These are phyloP conservation scores for Metschnikowia lunata DNA, from an alignment of 805 yeast genomes.

Conservation along the genomic window DNA sequence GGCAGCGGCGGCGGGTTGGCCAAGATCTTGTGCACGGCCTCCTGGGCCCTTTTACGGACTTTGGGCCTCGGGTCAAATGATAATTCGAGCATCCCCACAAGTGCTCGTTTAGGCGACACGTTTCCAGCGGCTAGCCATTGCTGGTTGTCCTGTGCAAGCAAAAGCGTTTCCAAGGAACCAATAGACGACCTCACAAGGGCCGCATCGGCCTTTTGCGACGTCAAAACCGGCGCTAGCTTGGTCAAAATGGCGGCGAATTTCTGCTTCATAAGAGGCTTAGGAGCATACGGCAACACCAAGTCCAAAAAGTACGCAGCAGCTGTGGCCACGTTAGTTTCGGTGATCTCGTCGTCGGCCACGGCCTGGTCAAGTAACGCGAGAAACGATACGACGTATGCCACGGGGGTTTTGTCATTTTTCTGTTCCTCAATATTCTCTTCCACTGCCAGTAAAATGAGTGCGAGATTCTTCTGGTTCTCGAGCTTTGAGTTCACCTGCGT, in stretches of 20 bases:
- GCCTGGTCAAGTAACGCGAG: conserved; percentile 78
- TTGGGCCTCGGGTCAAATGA: conserved; percentile 89
- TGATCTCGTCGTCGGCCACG: conserved; percentile 43
- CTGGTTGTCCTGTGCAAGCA: conserved; percentile 72
- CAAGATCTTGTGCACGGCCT: conserved; percentile 68
- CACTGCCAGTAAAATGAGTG: conserved; percentile 79
- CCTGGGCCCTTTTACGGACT: conserved; percentile 91
- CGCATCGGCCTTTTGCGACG: conserved; percentile 66
- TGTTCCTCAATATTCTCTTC: conserved; percentile 81
- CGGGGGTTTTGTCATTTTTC: conserved; percentile 56
- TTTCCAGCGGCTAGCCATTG: conserved; percentile 63
- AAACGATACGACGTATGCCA: conserved; percentile 82
- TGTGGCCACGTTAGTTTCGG: conserved; percentile 63
- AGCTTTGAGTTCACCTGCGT: conserved; percentile 71
- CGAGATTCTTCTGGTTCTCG: conserved; percentile 81
- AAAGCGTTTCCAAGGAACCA: conserved; percentile 77
- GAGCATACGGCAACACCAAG: conserved; percentile 67
- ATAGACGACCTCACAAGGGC: conserved; percentile 78
- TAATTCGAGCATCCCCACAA: conserved; percentile 71
- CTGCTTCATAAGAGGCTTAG: conserved; percentile 62
- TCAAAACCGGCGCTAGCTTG: conserved; percentile 75
- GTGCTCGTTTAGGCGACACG: conserved; percentile 78
- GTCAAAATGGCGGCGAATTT: conserved; percentile 76
- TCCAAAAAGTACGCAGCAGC: conserved; percentile 80
- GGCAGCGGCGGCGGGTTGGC: conserved; percentile 72